Conservation (phyloP, 371 early-diverging fungal genomes). For the Nematocida displodere region DNA sequence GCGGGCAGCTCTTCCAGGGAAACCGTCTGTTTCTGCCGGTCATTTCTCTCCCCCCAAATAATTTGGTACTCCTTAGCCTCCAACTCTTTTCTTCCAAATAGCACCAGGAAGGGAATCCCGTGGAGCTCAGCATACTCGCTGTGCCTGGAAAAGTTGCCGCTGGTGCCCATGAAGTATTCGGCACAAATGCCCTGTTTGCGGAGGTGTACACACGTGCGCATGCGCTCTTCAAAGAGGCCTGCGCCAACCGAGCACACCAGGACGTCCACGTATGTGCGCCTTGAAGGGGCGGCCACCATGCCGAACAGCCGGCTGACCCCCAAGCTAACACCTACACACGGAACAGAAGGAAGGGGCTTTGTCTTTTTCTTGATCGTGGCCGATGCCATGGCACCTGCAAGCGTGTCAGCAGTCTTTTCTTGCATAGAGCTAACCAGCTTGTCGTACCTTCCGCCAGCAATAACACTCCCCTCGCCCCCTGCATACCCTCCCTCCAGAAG, state of each 20-base stretch:
- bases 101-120: slow-evolving; percentile 29
- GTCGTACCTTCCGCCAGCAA: slow-evolving; percentile 97
- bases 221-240: slow-evolving; percentile 80
- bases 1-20: not conserved
- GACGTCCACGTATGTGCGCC: slow-evolving; percentile 70
- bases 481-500: slow-evolving; percentile 88
- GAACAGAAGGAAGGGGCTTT: slow-evolving; percentile 67
- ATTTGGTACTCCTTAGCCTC: slow-evolving; percentile 24
- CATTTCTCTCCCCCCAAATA: slow-evolving; percentile 15
- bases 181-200: slow-evolving; percentile 79
- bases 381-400: not conserved
- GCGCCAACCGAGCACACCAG: slow-evolving; percentile 78
- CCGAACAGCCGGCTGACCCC: slow-evolving; percentile 93
- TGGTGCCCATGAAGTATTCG: slow-evolving; percentile 81
- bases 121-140: slow-evolving; percentile 49
- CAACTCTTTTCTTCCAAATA: slow-evolving; percentile 57
- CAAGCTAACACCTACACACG: slow-evolving; percentile 91
- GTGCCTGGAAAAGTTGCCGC: slow-evolving; percentile 70
- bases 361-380: not conserved
- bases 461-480: slow-evolving; percentile 74
- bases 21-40: slow-evolving; percentile 7
- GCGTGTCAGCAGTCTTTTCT: slow-evolving; percentile 57
- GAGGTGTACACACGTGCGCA: slow-evolving; percentile 74
- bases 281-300: slow-evolving; percentile 66
- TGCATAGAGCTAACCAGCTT: slow-evolving; percentile 86